Conservation (phyloP, 2,329 filamentous ascomycete genomes). For the Apiospora koreana region DNA sequence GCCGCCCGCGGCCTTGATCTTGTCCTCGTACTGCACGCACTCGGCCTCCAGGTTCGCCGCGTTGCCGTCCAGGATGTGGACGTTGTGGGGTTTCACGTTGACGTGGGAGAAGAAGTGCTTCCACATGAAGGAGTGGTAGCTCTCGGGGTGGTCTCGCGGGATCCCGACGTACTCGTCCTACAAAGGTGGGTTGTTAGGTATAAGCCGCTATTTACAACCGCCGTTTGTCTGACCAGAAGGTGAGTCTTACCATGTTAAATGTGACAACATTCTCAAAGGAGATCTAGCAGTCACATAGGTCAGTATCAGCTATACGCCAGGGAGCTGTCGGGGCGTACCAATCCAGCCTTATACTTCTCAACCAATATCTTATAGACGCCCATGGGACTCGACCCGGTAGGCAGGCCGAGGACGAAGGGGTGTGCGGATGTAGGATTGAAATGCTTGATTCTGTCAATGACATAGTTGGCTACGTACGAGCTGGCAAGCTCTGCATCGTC, state of each 20-base stretch:
- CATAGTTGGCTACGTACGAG: conserved; percentile 78
- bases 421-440: conserved; percentile 72
- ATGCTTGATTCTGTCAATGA: conserved; percentile 77
- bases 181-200: not conserved
- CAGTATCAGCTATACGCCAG: not conserved
- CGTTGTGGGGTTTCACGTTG: conserved; percentile 78
- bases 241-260: conserved; percentile 76
- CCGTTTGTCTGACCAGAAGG: not conserved
- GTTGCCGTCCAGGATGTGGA: conserved; percentile 83
- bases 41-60: conserved; percentile 74
- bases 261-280: conserved; percentile 88
- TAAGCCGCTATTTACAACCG: conserved; percentile 16
- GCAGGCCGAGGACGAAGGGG: conserved; percentile 81
- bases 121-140: conserved; percentile 93
- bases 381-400: conserved; percentile 80
- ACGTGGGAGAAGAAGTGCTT: conserved; percentile 87
- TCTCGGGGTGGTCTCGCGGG: conserved; percentile 79
- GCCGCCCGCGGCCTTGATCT: conserved; percentile 72
- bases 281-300: conserved; percentile 47
- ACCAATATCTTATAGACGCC: conserved; percentile 78
- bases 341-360: conserved; percentile 66
- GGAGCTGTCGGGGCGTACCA: conserved; percentile 34
- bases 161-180: conserved; percentile 86
- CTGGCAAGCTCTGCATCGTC: conserved; percentile 70
- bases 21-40: conserved; percentile 77